Evolutionary conservation across 2,329 filamentous ascomycete genomes (phyloP), one percentile per base, ranked within the genome.

Genomic region (Cercospora citrullina): DNA sequence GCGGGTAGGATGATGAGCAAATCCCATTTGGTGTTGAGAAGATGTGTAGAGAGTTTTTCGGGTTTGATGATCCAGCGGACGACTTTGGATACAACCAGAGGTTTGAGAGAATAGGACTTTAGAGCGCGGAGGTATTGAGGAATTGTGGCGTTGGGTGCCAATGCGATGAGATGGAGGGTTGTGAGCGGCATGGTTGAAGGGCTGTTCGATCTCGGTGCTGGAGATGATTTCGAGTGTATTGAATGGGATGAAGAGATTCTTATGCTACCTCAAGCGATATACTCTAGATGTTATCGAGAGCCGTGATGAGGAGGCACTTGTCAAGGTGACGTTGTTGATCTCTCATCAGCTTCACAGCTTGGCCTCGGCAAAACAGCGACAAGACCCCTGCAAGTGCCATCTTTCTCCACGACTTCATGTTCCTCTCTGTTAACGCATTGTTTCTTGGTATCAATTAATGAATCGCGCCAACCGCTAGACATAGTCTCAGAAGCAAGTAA

Each of bases 41-140:
- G 78, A 5, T 77, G 72, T 14, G 76, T 74, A 7, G 83, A 84
- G 53, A 83, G 75, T 0, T 72, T 73, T 1, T 79, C 79, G 1
- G 84, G 83, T 18, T 81, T 79, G 65, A 86, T 82, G 55, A 86
- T 84, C 83, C 83, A 85, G 51, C 84, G 78, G 45, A 84, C 73
- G 39, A 82, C 80, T 65, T 77, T 77, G 33, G 82, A 80, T 28
- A 79, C 72, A 1, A 83, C 78, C 2, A 86, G 77, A 0, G 84
- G 82, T 26, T 77, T 76, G 28, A 80, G 30, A n/a, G 76, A 69
- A 28, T 73, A 73, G 23, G 71, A 72, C 10, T 64, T 61, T 60
- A 86, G 77, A 18, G 78, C 75, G 3, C 76, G 71, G 63, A 85
- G 76, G 76, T 84, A 85, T 30, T 76, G 72, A 3, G 78, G 64